Evolutionary conservation across 2,329 filamentous ascomycete species (phyloP), one percentile per base, ranked within the genome.

Genomic region (Pseudocercospora eumusae): DNA sequence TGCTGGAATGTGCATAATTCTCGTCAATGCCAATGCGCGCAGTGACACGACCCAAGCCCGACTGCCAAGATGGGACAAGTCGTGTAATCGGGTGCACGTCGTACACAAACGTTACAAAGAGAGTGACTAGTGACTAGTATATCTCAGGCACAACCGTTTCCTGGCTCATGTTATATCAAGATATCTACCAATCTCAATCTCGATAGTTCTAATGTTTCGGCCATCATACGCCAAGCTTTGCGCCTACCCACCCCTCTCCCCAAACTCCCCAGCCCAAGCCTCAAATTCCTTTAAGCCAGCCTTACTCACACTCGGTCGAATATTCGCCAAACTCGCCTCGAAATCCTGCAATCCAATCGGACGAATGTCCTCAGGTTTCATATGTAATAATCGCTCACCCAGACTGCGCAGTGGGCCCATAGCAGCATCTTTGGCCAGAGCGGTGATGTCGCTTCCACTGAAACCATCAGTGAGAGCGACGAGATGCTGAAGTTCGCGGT

Each of bases 391-490:
- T 44, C 90, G 91, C 75, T 98, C 95, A 25, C 95, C 95, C 2
- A 98, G 81, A 57, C 92, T 93, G 31, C 95, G 86, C 11, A 99
- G 80, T 0, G 95, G 95, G 0, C 95, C 93, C 95, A 99, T 99
- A 2, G 95, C 95, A 8, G 95, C 95, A 74, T 99, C 95, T 77
- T 99, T 99, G 7, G 95, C 95, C 8, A 99, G 81, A 1, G 95
- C 93, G 21, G 95, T 98, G 67, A 99, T 96, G 72, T 99, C 95
- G 1, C 92, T 96, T 49, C 95, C 95, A 8, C 92, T 97, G 78
- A 96, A 99, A n/a, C 92, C 92, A 70, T 96, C 91, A 47, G 95
- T 98, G 58, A 95, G 76, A 60, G 79, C 76, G n/a, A 98, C 91
- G 36, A 99, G 77, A 52, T 80, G 81, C 54, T 86, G 78, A 64